Conservation (phyloP, 805 yeast genomes). For the Nakazawaea laoshanensis region DNA sequence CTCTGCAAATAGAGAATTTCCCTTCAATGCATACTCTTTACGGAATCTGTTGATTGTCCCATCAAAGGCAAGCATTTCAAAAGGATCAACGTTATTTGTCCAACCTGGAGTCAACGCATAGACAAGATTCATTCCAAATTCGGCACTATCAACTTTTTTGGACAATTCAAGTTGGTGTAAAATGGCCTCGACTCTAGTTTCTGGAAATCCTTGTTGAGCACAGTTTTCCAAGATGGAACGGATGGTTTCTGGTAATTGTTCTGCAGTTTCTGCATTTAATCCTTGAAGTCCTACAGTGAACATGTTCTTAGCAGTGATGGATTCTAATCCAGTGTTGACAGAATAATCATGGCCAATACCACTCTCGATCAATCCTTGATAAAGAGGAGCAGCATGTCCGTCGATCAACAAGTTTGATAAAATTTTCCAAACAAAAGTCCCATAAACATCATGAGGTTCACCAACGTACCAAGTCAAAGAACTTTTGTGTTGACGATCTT, state of each 20-base stretch:
- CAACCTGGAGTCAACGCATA: slow-evolving; percentile 76
- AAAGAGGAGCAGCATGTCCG: slow-evolving; percentile 89
- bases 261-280: slow-evolving; percentile 34
- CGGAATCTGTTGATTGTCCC: slow-evolving; percentile 51
- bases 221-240: slow-evolving; percentile 36
- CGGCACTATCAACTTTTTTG: slow-evolving; percentile 81
- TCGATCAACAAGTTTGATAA: slow-evolving; percentile 67
- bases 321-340: slow-evolving; percentile 82
- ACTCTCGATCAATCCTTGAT: slow-evolving; percentile 78
- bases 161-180: slow-evolving; percentile 80
- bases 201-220: slow-evolving; percentile 37
- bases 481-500: slow-evolving; percentile 63
- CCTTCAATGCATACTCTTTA: slow-evolving; percentile 40
- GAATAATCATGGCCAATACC: slow-evolving; percentile 82
- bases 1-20: slow-evolving; percentile 53
- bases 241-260: slow-evolving; percentile 43
- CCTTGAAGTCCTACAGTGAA: slow-evolving; percentile 87
- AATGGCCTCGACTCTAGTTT: slow-evolving; percentile 68
- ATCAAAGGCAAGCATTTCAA: slow-evolving; percentile 60
- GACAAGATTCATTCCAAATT: slow-evolving; percentile 77
- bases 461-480: slow-evolving; percentile 90
- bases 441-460: slow-evolving; percentile 57
- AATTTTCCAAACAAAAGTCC: slow-evolving; percentile 63
- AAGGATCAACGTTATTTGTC: slow-evolving; percentile 75
- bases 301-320: slow-evolving; percentile 65